Base-by-base conservation (phyloP, 345 rosid species). In the Cardiospermum halicacabum region DNA sequence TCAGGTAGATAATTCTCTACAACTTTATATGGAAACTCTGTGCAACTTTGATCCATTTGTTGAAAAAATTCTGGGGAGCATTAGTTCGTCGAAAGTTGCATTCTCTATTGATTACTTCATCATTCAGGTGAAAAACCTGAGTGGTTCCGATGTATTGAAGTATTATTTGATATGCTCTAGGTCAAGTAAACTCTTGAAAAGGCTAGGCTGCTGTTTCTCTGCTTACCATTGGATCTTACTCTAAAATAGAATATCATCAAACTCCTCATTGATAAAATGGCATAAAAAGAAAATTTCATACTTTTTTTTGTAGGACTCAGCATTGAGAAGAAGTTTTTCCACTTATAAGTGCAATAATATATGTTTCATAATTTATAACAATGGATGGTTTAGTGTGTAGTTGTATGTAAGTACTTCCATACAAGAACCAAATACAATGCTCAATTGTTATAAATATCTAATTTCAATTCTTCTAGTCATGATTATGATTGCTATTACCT, bases 1-100 rank as follows among this genome's bases (percentile, higher is more conserved):
- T 59, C 97, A 88, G 90, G 97, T 90, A 84, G 64, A 50, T 62
- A 70, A 53, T 66, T 39, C 25, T 45, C 16, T 45, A 43, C 61
- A 42, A 4, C 9, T 31, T 13, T 21, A 16, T 18, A 15, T 40
- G 47, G 47, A 18, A 40, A 11, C 12, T 39, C 0, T 0, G n/a
- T 21, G 51, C 19, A n/a, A n/a, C n/a, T 10, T 18, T 47, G n/a
- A 24, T 5, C 19, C 11, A 21, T 16, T 47, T 47, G 21, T 4
- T 45, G 18, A 22, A n/a, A 45, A 7, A 16, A 18, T 5, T 5
- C 5, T 22, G 18, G 22, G 5, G 24, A 7, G 51, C 22, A 16
- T 18, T 3, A 45, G 16, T 45, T 9, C 18, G 24, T 18, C 50
- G 18, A 22, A 45, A 45, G 11, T 45, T 45, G 6, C 51, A 21